A percentile compares a stretch with the other conserved stretches of the same genome.
Evolutionary conservation across 1,284 basidiomycete genomes (phyloP).

Genomic region (Cerioporus squamosus): DNA sequence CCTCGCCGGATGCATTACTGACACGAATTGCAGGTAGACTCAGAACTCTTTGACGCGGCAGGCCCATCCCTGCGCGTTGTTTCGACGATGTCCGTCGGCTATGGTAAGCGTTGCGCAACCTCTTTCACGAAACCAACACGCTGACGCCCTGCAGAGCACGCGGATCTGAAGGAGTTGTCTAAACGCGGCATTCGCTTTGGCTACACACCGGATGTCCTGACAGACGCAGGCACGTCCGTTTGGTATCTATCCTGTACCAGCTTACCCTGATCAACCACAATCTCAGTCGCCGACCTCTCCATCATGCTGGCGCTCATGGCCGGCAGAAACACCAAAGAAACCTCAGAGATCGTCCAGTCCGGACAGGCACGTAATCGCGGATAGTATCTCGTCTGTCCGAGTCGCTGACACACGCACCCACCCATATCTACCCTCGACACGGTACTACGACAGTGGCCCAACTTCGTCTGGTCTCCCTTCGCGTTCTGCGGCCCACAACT

Average conservation of each 20-base stretch:
- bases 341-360: conserved; percentile 65
- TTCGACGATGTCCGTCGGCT: conserved; percentile 91
- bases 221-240: conserved; percentile 70
- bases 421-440: too few relatives aligned
- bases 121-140: neutral
- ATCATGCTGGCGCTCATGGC: conserved; percentile 94
- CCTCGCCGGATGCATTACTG: neutral
- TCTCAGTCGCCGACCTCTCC: conserved; percentile 81
- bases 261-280: neutral
- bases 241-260: conserved; percentile 8
- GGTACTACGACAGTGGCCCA: conserved; percentile 63
- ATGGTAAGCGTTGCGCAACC: conserved; percentile 54
- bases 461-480: conserved; percentile 82
- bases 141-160: conserved; percentile 68
- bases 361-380: conserved; percentile 63
- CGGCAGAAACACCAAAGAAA: conserved; percentile 73
- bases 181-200: conserved; percentile 77
- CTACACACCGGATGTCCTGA: conserved; percentile 91
- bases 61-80: conserved; percentile 77
- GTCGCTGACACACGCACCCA: too few relatives aligned
- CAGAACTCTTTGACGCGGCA: conserved; percentile 74
- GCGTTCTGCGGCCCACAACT: conserved; percentile 80
- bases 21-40: conserved; percentile 57
- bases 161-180: conserved; percentile 70
- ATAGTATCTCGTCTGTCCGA: too few relatives aligned